These are phyloP conservation scores for Beta vulgaris DNA, from an alignment of 148 eudicot genomes.

Conservation along the genomic window DNA sequence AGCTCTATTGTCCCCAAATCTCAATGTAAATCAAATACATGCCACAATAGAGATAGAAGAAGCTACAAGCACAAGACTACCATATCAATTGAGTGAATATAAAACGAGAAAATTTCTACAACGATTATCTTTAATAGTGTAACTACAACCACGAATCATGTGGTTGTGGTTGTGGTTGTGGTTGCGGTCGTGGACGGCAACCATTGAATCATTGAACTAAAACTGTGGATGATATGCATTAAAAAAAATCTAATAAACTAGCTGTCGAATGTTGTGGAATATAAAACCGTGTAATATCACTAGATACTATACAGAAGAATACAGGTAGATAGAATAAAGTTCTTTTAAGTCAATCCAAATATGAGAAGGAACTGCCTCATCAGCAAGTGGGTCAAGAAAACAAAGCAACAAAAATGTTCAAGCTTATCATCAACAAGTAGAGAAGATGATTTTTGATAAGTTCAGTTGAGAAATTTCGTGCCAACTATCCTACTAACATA, in stretches of 20 bases:
- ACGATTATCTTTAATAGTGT: neutral
- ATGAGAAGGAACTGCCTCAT: slow-evolving; percentile 10
- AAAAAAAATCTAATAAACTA: neutral
- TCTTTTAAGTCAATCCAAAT: slow-evolving; percentile 12
- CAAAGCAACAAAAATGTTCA: slow-evolving; percentile 19
- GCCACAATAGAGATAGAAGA: too few relatives aligned
- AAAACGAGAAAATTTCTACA: neutral
- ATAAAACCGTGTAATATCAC: neutral
- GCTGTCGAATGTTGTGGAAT: neutral
- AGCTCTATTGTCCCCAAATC: too few relatives aligned
- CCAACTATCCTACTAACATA: neutral
- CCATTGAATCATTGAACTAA: too few relatives aligned
- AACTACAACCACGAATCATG: too few relatives aligned
- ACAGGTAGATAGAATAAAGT: slow-evolving; percentile 16
- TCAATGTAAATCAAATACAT: too few relatives aligned
- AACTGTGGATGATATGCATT: neutral
- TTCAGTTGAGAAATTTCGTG: slow-evolving; percentile 1
- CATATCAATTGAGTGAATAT: neutral
- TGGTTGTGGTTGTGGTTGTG: too few relatives aligned
- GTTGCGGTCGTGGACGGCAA: too few relatives aligned
- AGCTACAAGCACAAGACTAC: neutral
- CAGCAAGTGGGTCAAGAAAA: slow-evolving; percentile 14
- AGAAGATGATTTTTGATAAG: neutral
- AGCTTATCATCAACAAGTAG: slow-evolving; percentile 28
- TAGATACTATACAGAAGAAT: neutral